Evolutionary conservation across 139 green algal genomes (phyloP).

Genomic region (Volvox reticuliferus): DNA sequence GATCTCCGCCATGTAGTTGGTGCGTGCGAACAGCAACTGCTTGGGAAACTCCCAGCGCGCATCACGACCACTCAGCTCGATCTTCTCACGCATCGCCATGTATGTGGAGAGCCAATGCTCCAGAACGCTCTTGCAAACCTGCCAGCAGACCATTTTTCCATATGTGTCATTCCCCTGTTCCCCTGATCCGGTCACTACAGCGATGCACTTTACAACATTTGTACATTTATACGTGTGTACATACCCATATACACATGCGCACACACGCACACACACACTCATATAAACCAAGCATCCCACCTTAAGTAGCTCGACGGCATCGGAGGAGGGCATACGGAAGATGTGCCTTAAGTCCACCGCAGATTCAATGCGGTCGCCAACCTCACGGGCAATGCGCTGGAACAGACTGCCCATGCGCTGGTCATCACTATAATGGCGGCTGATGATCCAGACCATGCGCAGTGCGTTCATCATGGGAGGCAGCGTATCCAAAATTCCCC

Average conservation of each 20-base stretch:
- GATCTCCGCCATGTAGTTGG: conserved; percentile 89
- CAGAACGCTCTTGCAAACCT: conserved; percentile 66
- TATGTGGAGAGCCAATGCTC: conserved; percentile 86
- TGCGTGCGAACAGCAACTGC: conserved; percentile 88
- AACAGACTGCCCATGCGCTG: conserved; percentile 91
- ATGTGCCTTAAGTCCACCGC: conserved; percentile 78
- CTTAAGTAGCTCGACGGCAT: conserved; percentile 73
- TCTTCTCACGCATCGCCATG: conserved; percentile 89
- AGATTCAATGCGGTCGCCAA: conserved; percentile 78
- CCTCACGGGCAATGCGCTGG: conserved; percentile 82
- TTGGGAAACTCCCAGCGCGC: conserved; percentile 95
- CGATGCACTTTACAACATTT: no score
- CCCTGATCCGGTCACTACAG: no score
- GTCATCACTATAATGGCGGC: conserved; percentile 88
- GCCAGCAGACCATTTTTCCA: not conserved
- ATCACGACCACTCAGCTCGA: conserved; percentile 86
- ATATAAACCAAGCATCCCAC: no score
- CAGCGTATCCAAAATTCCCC: conserved; percentile 83
- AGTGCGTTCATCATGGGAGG: conserved; percentile 92
- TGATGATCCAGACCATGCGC: conserved; percentile 96
- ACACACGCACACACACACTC: no score
- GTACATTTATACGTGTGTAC: no score
- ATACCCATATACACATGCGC: no score
- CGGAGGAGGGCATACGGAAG: conserved; percentile 71
- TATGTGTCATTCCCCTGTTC: no score